Evolutionary conservation across 2,329 filamentous ascomycete species (phyloP).

Genomic region (Xylaria sp.): DNA sequence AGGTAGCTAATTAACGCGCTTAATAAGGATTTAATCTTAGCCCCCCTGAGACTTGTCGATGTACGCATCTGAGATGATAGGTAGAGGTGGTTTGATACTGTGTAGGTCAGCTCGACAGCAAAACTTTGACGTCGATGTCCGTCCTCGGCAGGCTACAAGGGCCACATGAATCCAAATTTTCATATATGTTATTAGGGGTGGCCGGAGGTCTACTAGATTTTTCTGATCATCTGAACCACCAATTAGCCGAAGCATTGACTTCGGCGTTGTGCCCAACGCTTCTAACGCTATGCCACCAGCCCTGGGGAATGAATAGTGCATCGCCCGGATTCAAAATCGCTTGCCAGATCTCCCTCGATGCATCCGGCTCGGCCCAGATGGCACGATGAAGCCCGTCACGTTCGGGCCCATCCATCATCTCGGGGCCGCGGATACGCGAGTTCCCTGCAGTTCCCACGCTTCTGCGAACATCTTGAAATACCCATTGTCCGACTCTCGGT

Average conservation of each 20-base stretch:
- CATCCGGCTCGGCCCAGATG: slow-evolving; percentile 69
- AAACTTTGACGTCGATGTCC: neutral
- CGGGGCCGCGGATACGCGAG: slow-evolving; percentile 74
- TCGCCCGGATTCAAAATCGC: slow-evolving; percentile 72
- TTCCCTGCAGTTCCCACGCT: slow-evolving; percentile 54
- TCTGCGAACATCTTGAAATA: slow-evolving; percentile 69
- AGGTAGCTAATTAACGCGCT: too few species aligned
- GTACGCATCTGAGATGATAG: neutral
- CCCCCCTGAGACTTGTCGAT: neutral
- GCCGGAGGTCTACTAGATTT: neutral
- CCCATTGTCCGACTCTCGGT: slow-evolving; percentile 68
- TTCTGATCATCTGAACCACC: slow-evolving; percentile 76
- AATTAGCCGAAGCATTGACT: slow-evolving; percentile 69
- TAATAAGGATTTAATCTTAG: too few species aligned
- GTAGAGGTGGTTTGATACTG: neutral
- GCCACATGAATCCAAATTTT: neutral
- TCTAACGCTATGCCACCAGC: slow-evolving; percentile 89
- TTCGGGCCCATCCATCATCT: slow-evolving; percentile 92
- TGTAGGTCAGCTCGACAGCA: neutral
- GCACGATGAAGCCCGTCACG: slow-evolving; percentile 71
- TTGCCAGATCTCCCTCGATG: slow-evolving; percentile 57
- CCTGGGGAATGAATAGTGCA: slow-evolving; percentile 80
- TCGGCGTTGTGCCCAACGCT: slow-evolving; percentile 62
- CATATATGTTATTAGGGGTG: neutral
- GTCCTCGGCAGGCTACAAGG: neutral